These are phyloP conservation scores for Hibiscus trionum DNA, from an alignment of 345 rosid genomes.

Conservation along the genomic window DNA sequence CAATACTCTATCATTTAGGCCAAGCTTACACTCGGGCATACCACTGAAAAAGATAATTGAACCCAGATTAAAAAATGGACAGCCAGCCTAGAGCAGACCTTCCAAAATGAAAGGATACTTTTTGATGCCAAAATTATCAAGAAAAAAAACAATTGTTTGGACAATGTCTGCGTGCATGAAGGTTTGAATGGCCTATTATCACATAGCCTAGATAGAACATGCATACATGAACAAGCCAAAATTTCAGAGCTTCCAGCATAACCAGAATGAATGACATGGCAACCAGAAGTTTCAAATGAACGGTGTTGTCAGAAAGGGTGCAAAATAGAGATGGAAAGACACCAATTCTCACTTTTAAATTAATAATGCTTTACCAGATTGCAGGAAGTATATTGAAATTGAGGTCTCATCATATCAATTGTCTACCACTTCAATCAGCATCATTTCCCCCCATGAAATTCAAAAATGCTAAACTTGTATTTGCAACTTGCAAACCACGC, in stretches of 20 bases:
- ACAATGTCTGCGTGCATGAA: neutral
- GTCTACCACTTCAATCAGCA: neutral
- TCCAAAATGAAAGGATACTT: neutral
- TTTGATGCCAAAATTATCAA: neutral
- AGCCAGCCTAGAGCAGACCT: conserved; percentile 5
- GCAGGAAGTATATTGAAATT: conserved; percentile 2
- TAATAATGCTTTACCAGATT: neutral
- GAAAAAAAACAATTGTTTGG: neutral
- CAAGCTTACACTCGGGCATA: conserved; percentile 98
- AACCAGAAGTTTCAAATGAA: conserved; percentile 5
- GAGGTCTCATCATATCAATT: conserved; percentile 1
- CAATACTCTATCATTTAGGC: conserved; percentile 86
- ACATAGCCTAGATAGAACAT: neutral
- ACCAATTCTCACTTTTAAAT: neutral
- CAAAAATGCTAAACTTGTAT: neutral
- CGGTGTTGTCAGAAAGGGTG: neutral
- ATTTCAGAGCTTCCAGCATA: neutral
- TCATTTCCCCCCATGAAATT: neutral
- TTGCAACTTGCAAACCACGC: conserved; percentile 1
- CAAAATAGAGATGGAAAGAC: conserved; percentile 3
- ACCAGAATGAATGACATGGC: neutral
- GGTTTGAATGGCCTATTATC: neutral
- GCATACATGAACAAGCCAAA: conserved; percentile 4
- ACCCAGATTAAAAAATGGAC: conserved; percentile 1
- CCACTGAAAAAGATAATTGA: conserved; percentile 46